Conservation (phyloP, 305 asterid species). For the Andrographis paniculata region DNA sequence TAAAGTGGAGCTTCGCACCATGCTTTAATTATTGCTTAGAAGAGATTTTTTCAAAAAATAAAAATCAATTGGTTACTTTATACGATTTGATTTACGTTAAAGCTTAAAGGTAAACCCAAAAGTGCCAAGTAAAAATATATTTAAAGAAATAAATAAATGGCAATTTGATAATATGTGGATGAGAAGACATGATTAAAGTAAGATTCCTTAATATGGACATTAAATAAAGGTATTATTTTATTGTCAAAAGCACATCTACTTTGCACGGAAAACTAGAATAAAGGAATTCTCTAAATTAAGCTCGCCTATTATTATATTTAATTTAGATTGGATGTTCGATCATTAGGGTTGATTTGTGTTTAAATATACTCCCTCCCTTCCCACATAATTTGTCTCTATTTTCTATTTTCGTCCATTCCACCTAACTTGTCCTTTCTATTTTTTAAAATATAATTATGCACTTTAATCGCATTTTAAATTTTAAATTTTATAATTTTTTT, state of each 20-base stretch:
- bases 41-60: slow-evolving; percentile 4
- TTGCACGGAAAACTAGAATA: slow-evolving; percentile 32
- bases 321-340: too few relatives aligned
- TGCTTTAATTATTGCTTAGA: slow-evolving; percentile 20
- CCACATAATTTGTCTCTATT: too few relatives aligned
- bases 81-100: slow-evolving; percentile 14
- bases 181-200: slow-evolving; percentile 8
- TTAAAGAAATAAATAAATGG: neutral
- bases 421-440: too few relatives aligned
- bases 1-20: neutral
- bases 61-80: neutral
- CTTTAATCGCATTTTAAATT: too few relatives aligned
- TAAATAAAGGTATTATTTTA: neutral
- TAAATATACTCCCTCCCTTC: too few relatives aligned
- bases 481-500: too few relatives aligned
- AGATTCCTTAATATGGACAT: slow-evolving; percentile 17
- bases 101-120: slow-evolving; percentile 2
- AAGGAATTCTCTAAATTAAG: slow-evolving; percentile 10
- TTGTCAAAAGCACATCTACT: slow-evolving; percentile 16
- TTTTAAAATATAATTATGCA: too few relatives aligned
- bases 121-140: neutral
- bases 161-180: slow-evolving; percentile 9
- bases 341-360: too few relatives aligned
- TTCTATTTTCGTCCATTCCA: too few relatives aligned
- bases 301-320: too few relatives aligned